These are phyloP conservation scores for Chalaropsis thielavioides DNA, from an alignment of 2,329 filamentous ascomycete genomes.

Conservation along the genomic window DNA sequence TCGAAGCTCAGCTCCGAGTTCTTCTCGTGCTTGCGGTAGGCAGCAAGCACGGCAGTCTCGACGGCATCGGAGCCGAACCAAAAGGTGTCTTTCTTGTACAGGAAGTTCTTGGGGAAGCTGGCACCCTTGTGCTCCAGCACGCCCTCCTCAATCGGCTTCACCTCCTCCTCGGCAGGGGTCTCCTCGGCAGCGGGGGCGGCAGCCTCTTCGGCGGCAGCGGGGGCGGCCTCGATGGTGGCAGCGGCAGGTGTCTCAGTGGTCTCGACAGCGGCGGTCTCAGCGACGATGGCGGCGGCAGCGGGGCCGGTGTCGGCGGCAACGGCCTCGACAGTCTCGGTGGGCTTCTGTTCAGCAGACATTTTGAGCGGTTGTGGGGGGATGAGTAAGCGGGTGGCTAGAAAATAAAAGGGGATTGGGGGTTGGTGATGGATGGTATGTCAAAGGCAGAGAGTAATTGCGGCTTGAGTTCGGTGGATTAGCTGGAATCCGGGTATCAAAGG, in stretches of 20 bases:
- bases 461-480: slow-evolving; percentile 14
- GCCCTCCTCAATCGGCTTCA: slow-evolving; percentile 61
- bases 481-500: slow-evolving; percentile 18
- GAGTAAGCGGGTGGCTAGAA: neutral
- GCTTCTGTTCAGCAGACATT: slow-evolving; percentile 65
- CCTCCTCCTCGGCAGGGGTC: slow-evolving; percentile 27
- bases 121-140: slow-evolving; percentile 82
- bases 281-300: slow-evolving; percentile 23
- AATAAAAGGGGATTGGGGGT: slow-evolving; percentile 20
- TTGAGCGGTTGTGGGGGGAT: slow-evolving; percentile 25
- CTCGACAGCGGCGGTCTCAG: slow-evolving; percentile 18
- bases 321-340: slow-evolving; percentile 36
- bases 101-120: slow-evolving; percentile 71
- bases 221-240: slow-evolving; percentile 26
- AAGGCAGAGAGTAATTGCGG: slow-evolving; percentile 20
- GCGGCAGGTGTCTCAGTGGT: slow-evolving; percentile 25
- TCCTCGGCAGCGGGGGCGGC: slow-evolving; percentile 29
- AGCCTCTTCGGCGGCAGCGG: slow-evolving; percentile 32
- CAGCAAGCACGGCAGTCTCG: slow-evolving; percentile 55
- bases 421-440: slow-evolving; percentile 18
- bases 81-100: slow-evolving; percentile 88
- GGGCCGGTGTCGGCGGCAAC: slow-evolving; percentile 31
- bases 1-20: slow-evolving; percentile 57
- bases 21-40: slow-evolving; percentile 84
- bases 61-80: slow-evolving; percentile 65